A percentile compares a stretch with the other conserved stretches of the same genome.
phyloP scores from a whole-genome alignment of 208 protist genomes.

The Herpetomonas samuelpessoai region DNA sequence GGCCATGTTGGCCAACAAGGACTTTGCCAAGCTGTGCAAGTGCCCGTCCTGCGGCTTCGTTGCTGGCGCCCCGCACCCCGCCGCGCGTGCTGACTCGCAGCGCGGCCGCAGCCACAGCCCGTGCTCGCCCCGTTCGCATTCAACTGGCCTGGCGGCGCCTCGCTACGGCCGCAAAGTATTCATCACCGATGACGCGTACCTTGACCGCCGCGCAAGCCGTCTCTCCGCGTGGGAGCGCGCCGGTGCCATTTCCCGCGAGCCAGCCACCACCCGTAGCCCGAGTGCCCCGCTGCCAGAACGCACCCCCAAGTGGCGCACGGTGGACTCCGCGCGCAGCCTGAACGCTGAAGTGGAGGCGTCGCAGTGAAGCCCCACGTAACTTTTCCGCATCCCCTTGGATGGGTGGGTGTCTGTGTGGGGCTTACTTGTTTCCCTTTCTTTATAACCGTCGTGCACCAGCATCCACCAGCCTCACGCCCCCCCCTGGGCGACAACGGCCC shows the following conservation, averaged over 20 bases:
- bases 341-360: background rate
- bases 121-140: background rate
- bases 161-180: slow-evolving; percentile 70
- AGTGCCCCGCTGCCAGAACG: slow-evolving; percentile 65
- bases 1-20: slow-evolving; percentile 22
- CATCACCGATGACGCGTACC: slow-evolving; percentile 76
- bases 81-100: background rate
- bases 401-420: no score
- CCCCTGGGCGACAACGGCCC: no score
- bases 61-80: background rate
- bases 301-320: slow-evolving; percentile 57
- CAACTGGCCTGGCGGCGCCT: slow-evolving; percentile 10
- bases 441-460: no score
- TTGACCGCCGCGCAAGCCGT: slow-evolving; percentile 44
- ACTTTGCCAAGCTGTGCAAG: slow-evolving; percentile 19
- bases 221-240: slow-evolving; percentile 59
- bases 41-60: slow-evolving; percentile 34
- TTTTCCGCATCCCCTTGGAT: background rate
- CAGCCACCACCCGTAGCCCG: slow-evolving; percentile 33
- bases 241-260: slow-evolving; percentile 39
- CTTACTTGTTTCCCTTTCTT: no score
- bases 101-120: background rate
- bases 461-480: no score
- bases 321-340: slow-evolving; percentile 3
- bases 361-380: no score